Evolutionary conservation across 441 rosid species (phyloP).

Genomic region (Dalechampia spathulata): DNA sequence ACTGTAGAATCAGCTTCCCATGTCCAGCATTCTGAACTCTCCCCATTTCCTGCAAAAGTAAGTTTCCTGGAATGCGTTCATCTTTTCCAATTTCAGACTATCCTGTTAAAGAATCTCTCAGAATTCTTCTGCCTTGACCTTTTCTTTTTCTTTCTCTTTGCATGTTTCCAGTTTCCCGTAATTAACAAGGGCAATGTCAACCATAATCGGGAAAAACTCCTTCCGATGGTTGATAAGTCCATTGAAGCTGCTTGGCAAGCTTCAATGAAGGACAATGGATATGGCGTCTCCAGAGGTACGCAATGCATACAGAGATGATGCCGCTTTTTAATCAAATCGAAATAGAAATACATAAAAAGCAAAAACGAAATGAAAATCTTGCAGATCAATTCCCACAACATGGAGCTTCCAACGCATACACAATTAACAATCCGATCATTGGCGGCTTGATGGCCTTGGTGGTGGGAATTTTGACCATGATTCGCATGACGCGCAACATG

Average conservation of each 20-base stretch:
- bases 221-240: constrained; percentile 49
- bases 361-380: no score
- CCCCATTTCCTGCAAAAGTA: constrained; percentile 33
- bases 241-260: constrained; percentile 35
- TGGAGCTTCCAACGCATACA: constrained; percentile 16
- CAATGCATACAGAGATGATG: no score
- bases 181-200: constrained; percentile 15
- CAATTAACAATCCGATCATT: constrained; percentile 24
- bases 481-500: constrained; percentile 49
- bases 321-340: no score
- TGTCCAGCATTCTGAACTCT: constrained; percentile 8
- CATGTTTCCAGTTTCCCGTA: constrained; percentile 23
- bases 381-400: constrained; percentile 19
- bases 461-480: constrained; percentile 57
- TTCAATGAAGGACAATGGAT: constrained; percentile 17
- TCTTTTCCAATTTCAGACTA: no score
- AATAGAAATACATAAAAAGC: no score
- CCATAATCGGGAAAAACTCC: constrained; percentile 20
- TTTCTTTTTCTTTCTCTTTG: not conserved
- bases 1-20: constrained; percentile 11
- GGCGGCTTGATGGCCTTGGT: constrained; percentile 50
- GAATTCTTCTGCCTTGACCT: no score
- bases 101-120: no score
- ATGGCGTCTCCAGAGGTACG: constrained; percentile 17
- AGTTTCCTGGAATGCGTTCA: constrained; percentile 16